Conservation (phyloP, 441 rosid genomes). For the Populus hybrid region DNA sequence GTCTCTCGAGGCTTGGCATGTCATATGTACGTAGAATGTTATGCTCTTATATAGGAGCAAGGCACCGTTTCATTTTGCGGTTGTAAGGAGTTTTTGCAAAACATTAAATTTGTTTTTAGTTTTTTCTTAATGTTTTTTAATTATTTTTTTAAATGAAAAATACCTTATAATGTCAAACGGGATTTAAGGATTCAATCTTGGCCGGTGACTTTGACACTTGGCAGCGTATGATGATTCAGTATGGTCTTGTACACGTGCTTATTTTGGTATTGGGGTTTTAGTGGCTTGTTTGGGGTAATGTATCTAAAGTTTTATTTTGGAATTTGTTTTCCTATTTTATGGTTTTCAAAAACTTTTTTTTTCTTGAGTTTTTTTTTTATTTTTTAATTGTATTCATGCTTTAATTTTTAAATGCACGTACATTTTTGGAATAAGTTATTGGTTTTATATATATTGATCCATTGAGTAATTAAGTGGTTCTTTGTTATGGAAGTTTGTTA, state of each 20-base stretch:
- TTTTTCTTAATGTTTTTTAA: no score
- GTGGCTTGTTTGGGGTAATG: background rate
- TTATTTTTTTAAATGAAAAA: no score
- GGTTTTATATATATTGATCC: no score
- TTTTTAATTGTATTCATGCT: background rate
- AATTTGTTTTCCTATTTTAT: background rate
- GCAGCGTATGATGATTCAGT: background rate
- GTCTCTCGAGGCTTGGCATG: background rate
- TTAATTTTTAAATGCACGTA: no score
- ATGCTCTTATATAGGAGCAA: background rate
- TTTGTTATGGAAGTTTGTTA: no score
- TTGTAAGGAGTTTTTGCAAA: no score
- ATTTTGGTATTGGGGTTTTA: background rate
- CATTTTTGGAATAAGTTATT: no score
- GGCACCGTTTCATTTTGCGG: background rate
- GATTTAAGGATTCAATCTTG: background rate
- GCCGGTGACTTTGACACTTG: background rate
- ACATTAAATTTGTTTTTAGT: no score
- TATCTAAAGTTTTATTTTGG: background rate
- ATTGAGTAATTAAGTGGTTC: background rate
- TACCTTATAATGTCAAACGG: no score
- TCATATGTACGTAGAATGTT: background rate
- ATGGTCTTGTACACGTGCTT: background rate
- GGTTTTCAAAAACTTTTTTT: background rate
- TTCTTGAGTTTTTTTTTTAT: background rate